Evolutionary conservation across 139 green algal genomes (phyloP).

Genomic region (Pycnococcus provasolii): DNA sequence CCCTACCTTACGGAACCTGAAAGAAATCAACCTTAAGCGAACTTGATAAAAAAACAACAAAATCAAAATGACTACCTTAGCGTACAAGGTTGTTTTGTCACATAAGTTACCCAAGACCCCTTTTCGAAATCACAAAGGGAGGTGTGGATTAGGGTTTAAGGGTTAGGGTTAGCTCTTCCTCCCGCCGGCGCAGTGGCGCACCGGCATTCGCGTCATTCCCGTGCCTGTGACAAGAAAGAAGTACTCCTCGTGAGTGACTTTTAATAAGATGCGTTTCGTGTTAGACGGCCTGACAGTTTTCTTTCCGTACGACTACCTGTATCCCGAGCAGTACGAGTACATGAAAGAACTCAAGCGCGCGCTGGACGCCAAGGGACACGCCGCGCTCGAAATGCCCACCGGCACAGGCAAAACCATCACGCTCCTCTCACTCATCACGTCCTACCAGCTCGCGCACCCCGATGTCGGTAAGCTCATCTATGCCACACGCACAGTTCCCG

Average conservation of each 20-base stretch:
- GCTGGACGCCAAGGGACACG: conserved; percentile 91
- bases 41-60: no score
- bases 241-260: not conserved
- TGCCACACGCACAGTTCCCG: conserved; percentile 97
- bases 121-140: no score
- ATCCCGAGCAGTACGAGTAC: conserved; percentile 92
- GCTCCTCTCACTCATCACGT: conserved; percentile 91
- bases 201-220: no score
- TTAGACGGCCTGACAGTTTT: conserved; percentile 90
- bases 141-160: no score
- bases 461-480: conserved; percentile 96
- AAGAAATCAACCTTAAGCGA: no score
- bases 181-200: no score
- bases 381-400: conserved; percentile 98
- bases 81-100: no score
- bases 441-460: conserved; percentile 89
- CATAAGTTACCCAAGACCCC: no score
- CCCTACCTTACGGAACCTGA: no score
- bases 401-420: conserved; percentile 99
- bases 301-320: conserved; percentile 94
- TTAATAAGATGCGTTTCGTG: conserved; percentile 65
- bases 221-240: no score
- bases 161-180: no score
- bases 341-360: conserved; percentile 95
- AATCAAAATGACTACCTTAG: no score